A percentile compares a stretch with the other conserved stretches of the same genome.
phyloP scores from a whole-genome alignment of 2,329 filamentous ascomycete genomes.

The Chrysoporthe cubensis region DNA sequence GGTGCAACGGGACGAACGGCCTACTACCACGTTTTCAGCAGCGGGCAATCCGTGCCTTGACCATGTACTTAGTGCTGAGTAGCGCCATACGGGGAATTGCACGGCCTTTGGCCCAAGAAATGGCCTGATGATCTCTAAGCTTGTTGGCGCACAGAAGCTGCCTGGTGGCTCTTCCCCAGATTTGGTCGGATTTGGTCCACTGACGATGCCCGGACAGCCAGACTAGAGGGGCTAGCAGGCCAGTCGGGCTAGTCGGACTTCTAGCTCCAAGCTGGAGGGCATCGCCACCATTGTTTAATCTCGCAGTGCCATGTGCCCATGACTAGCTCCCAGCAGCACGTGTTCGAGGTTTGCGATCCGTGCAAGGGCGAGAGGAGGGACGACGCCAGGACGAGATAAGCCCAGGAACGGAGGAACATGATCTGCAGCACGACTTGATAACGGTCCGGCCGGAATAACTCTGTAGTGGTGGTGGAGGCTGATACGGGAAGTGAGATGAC shows the following conservation, averaged over 20 bases:
- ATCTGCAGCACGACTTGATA: not conserved
- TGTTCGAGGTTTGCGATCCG: not conserved
- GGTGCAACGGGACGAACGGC: not conserved
- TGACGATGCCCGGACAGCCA: not conserved
- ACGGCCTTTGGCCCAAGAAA: not conserved
- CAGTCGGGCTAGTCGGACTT: not conserved
- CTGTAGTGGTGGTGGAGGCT: not conserved
- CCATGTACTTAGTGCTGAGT: not conserved
- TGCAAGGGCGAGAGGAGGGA: not conserved
- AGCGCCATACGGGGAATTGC: not conserved
- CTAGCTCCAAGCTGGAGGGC: not conserved
- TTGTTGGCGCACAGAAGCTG: not conserved
- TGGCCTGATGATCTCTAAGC: conserved; percentile 1
- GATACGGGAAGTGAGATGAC: not conserved
- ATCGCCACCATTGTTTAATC: not conserved
- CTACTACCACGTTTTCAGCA: not conserved
- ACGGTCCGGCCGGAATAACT: not conserved
- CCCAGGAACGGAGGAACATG: not conserved
- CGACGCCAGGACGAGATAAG: conserved; percentile 11
- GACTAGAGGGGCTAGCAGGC: conserved; percentile 16
- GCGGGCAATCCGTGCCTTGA: not conserved
- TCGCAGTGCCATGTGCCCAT: not conserved
- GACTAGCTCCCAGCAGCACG: not conserved
- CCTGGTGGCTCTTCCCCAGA: conserved; percentile 2
- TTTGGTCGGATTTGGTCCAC: not conserved